phyloP scores from a whole-genome alignment of 2,329 filamentous ascomycete species.

The Trichoderma koningii region DNA sequence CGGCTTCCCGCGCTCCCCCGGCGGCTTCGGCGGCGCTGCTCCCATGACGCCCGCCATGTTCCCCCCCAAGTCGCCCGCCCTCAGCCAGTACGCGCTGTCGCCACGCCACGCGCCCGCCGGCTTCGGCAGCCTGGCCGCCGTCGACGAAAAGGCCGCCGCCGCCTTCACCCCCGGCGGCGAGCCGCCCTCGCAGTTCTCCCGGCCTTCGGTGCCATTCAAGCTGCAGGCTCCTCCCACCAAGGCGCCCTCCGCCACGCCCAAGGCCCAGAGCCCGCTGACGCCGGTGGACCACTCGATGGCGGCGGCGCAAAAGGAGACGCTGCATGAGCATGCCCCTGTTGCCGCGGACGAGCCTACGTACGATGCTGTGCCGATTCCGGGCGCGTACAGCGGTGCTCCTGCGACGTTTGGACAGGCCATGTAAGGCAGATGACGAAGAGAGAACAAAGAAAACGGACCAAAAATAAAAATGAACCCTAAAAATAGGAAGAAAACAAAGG shows the following conservation, averaged over 20 bases:
- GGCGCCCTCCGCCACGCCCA: constrained; percentile 76
- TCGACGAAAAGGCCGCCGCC: constrained; percentile 50
- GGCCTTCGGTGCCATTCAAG: constrained; percentile 68
- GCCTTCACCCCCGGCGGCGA: constrained; percentile 60
- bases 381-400: constrained; percentile 68
- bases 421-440: constrained; percentile 26
- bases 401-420: constrained; percentile 45
- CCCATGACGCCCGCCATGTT: constrained; percentile 63
- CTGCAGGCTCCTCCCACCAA: constrained; percentile 82
- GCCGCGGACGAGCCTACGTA: constrained; percentile 83
- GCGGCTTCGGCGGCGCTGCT: not conserved
- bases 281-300: constrained; percentile 38
- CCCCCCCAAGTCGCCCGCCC: constrained; percentile 45
- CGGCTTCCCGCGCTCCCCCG: constrained; percentile 69
- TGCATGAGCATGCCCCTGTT: constrained; percentile 66
- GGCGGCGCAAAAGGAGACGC: constrained; percentile 44
- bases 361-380: constrained; percentile 83
- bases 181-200: constrained; percentile 63
- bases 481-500: not conserved
- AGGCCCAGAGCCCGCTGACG: constrained; percentile 64
- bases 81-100: constrained; percentile 55
- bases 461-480: not conserved
- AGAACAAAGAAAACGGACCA: not conserved
- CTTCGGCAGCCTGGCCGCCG: constrained; percentile 54
- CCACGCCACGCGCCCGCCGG: constrained; percentile 62